phyloP scores from a whole-genome alignment of 2,329 filamentous ascomycete species.

The Xylariomycetidae sp. region DNA sequence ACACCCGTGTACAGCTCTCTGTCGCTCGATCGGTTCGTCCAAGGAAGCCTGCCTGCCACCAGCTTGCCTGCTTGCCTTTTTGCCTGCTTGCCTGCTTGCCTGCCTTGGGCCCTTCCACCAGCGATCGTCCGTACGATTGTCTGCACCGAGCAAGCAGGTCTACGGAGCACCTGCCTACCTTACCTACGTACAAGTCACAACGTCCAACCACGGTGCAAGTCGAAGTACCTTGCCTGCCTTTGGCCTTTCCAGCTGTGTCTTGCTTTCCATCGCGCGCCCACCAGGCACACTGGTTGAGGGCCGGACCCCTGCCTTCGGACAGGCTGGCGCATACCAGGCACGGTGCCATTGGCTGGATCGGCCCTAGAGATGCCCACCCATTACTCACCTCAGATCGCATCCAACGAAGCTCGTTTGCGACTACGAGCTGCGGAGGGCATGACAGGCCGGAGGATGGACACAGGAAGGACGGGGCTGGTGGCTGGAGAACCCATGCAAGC shows the following conservation, averaged over 20 bases:
- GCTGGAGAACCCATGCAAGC: too few relatives aligned
- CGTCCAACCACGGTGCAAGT: too few relatives aligned
- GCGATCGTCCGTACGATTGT: constrained; percentile 4
- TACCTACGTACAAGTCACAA: too few relatives aligned
- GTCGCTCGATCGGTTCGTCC: constrained; percentile 2
- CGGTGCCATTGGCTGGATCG: constrained; percentile 22
- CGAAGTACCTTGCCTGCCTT: constrained; percentile 14
- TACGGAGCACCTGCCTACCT: neutral
- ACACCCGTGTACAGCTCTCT: constrained; percentile 2
- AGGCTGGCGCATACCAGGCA: constrained; percentile 23
- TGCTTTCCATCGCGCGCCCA: constrained; percentile 16
- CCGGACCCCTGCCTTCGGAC: constrained; percentile 22
- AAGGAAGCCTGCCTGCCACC: too few relatives aligned
- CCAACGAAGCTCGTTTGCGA: constrained; percentile 22
- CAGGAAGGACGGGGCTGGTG: too few relatives aligned
- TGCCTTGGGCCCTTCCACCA: neutral
- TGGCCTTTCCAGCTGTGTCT: constrained; percentile 5
- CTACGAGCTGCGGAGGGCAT: constrained; percentile 13
- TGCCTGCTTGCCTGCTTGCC: too few relatives aligned
- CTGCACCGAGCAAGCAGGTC: too few relatives aligned
- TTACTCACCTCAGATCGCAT: constrained; percentile 27
- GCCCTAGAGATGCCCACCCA: constrained; percentile 22
- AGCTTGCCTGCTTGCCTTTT: too few relatives aligned
- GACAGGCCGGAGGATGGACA: too few relatives aligned
- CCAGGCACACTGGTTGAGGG: constrained; percentile 19